phyloP scores from a whole-genome alignment of 192 early-diverging fungal genomes.

The Podila epigama region DNA sequence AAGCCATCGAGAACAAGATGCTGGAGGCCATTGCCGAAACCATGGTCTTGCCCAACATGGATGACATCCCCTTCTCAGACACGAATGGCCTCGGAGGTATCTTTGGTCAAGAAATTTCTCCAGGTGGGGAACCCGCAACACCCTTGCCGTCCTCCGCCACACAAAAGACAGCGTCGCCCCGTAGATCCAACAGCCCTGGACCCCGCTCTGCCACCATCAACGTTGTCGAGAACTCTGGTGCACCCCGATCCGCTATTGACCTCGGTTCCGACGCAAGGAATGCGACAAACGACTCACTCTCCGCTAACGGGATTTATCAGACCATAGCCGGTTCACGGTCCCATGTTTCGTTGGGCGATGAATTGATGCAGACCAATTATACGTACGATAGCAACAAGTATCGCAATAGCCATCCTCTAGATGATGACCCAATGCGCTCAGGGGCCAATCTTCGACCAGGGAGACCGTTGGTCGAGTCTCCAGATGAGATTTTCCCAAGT shows the following conservation, averaged over 20 bases:
- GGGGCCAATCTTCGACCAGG: background rate
- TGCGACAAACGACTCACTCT: constrained; percentile 11
- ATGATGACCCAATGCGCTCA: constrained; percentile 28
- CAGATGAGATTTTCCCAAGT: background rate
- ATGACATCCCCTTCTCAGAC: constrained; percentile 82
- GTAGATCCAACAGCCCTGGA: constrained; percentile 5
- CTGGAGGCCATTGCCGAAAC: constrained; percentile 80
- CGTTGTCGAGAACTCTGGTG: background rate
- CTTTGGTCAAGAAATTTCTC: constrained; percentile 55
- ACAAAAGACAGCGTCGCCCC: background rate
- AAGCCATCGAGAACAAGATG: constrained; percentile 86
- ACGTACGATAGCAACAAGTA: constrained; percentile 14
- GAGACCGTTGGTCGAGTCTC: background rate
- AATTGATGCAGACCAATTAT: constrained; percentile 27
- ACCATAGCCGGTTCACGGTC: constrained; percentile 6
- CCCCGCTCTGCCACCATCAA: constrained; percentile 27
- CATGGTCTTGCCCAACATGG: constrained; percentile 89
- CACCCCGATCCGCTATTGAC: constrained; percentile 25
- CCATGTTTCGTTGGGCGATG: constrained; percentile 22
- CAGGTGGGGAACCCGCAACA: constrained; percentile 5
- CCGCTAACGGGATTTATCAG: constrained; percentile 9
- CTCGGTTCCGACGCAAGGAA: constrained; percentile 16
- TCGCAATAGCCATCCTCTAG: background rate
- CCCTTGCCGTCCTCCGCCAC: background rate
- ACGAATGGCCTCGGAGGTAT: constrained; percentile 63